Base-by-base conservation (phyloP, 495 filamentous ascomycete genomes). In the Friedmanniomyces endolithicus region DNA sequence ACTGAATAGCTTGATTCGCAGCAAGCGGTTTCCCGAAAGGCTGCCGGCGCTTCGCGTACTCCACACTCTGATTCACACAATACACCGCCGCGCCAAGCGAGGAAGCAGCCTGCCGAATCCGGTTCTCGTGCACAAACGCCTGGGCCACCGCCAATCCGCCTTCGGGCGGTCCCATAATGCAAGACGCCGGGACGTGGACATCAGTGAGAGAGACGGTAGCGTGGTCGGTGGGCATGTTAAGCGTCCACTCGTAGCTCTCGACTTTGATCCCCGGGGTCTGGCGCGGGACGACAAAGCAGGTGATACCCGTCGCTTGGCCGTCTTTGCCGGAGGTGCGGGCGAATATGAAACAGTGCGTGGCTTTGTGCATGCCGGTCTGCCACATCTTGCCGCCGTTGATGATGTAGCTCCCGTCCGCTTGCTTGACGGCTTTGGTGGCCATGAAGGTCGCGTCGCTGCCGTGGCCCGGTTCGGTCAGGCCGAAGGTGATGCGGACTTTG, bases 211-310 rank as follows among this genome's bases (percentile, higher is more conserved):
- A 70, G 29, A 81, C 68, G 33, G 74, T 78, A 17, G 77, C 75
- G 60, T 81, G 78, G 57, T 83, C 59, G 19, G 78, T 80, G 1
- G 78, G 77, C 77, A 81, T 81, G 53, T 81, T 82, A 50, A 80
- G 70, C 17, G 78, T 82, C 67, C 76, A 81, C 57, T 83, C 73
- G 58, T 78, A 81, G 34, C 70, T 75, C 41, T 70, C 70, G 11
- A 80, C 68, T 19, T 64, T 66, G 11, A 80, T 56, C 1, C 77
- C 78, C 0, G 63, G 61, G 0, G 74, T 70, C 0, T 71, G 56
- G 22, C 66, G 59, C 2, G 78, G 76, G 11, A 79, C 72, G 25
- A 81, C 66, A 47, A 82, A 81, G 20, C 78, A 78, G 24, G 75
- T 78, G 19, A 83, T 81, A 3, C 78, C 78, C 22, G 61, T 64